These are phyloP conservation scores for Pythium brachiatum DNA, from an alignment of 352 stramenopile species.

Conservation along the genomic window DNA sequence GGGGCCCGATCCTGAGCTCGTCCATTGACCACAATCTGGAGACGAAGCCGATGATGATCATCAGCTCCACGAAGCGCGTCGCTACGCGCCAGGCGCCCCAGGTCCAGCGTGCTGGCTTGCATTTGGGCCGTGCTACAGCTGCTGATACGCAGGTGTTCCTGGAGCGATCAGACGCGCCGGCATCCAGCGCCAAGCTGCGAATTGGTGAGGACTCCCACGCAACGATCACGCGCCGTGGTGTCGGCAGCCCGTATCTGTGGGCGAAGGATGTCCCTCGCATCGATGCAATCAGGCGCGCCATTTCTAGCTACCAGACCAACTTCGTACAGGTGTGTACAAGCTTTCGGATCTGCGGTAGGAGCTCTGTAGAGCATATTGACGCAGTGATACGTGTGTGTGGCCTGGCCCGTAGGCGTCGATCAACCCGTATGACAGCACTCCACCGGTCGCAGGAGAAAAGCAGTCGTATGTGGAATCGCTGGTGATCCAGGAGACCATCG, in stretches of 20 bases:
- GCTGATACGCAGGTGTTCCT: slow-evolving; percentile 48
- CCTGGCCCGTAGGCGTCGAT: slow-evolving; percentile 35
- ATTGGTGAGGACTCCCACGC: slow-evolving; percentile 28
- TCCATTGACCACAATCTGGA: not conserved
- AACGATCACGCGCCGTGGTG: slow-evolving; percentile 34
- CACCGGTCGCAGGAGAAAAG: slow-evolving; percentile 31
- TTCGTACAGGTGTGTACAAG: slow-evolving; percentile 41
- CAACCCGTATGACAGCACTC: slow-evolving; percentile 39
- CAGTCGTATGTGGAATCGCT: slow-evolving; percentile 71
- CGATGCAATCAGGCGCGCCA: slow-evolving; percentile 43
- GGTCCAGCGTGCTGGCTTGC: slow-evolving; percentile 31
- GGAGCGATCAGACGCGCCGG: slow-evolving; percentile 17
- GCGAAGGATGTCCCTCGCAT: slow-evolving; percentile 70
- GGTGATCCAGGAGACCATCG: slow-evolving; percentile 57
- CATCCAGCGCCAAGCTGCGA: slow-evolving; percentile 29
- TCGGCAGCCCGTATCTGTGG: slow-evolving; percentile 68
- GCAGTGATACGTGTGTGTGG: too few species aligned
- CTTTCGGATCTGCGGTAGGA: not conserved
- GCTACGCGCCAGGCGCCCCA: not conserved
- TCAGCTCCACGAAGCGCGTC: not conserved
- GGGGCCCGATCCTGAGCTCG: not conserved
- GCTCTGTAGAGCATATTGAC: not conserved
- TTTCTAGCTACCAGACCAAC: slow-evolving; percentile 47
- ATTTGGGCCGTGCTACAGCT: slow-evolving; percentile 45
- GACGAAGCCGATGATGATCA: slow-evolving; percentile 21